Conservation (phyloP, 352 stramenopile species). For the Elongisporangium undulatum region DNA sequence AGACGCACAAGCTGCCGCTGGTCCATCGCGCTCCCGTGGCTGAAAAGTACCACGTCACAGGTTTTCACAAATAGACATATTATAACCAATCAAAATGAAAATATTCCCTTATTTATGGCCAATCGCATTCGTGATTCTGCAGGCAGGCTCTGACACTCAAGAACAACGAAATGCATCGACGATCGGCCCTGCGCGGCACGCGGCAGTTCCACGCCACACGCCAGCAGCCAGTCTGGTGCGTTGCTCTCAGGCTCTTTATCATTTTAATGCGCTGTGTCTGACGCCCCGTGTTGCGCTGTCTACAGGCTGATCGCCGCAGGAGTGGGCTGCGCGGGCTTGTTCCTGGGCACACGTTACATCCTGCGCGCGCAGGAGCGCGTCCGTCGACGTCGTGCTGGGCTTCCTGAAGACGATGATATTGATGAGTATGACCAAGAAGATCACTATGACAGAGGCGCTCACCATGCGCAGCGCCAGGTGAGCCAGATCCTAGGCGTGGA, state of each 20-base stretch:
- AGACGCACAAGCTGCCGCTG: conserved; percentile 1
- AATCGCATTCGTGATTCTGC: conserved; percentile 7
- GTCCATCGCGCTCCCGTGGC: not conserved
- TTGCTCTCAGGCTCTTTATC: not conserved
- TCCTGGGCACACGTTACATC: conserved; percentile 51
- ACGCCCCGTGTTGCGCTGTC: not conserved
- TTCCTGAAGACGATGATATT: conserved; percentile 39
- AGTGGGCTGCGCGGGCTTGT: conserved; percentile 36
- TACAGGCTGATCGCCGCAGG: conserved; percentile 36
- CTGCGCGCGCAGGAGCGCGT: conserved; percentile 57
- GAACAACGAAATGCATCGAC: not conserved
- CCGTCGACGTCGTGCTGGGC: conserved; percentile 27
- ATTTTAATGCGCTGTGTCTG: not conserved
- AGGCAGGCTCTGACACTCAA: conserved; percentile 5
- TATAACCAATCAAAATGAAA: conserved; percentile 3
- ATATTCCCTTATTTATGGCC: conserved; percentile 6
- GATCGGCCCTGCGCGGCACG: not conserved
- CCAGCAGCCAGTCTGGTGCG: conserved; percentile 41
- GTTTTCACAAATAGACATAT: conserved; percentile 4
- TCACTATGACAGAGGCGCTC: not conserved
- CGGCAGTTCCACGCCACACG: conserved; percentile 53
- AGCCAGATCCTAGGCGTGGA: conserved; percentile 53
- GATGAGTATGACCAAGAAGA: conserved; percentile 10
- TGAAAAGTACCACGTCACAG: not conserved
- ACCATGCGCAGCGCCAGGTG: conserved; percentile 2